These are phyloP conservation scores for Syzygium malaccense DNA, from an alignment of 441 rosid genomes.

Conservation along the genomic window DNA sequence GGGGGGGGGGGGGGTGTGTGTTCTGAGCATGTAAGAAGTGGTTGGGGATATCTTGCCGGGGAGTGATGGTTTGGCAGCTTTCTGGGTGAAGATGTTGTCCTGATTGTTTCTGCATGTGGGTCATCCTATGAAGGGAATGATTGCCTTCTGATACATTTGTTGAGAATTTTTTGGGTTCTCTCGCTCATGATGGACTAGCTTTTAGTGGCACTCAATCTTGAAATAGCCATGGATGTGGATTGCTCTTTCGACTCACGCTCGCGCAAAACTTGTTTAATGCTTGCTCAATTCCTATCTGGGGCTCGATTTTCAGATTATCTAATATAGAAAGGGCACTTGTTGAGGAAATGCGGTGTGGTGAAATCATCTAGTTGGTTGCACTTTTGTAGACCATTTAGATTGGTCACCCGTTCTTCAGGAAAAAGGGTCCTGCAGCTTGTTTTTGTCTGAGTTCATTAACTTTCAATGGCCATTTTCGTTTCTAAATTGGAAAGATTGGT, in stretches of 20 bases:
- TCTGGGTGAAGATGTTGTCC: neutral
- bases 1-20: neutral
- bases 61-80: neutral
- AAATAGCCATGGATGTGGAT: neutral
- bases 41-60: neutral
- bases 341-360: neutral
- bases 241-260: neutral
- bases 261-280: neutral
- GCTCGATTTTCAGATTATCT: neutral
- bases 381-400: neutral
- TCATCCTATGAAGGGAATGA: neutral
- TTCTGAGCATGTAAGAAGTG: neutral
- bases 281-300: neutral
- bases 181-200: neutral
- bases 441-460: neutral
- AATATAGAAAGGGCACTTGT: neutral
- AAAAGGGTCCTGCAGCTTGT: neutral
- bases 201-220: neutral
- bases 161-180: neutral
- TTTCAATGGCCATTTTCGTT: neutral
- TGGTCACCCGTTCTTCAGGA: neutral
- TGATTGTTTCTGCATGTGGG: neutral
- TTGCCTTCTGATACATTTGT: neutral
- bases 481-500: neutral
- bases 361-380: neutral